Evolutionary conservation across 345 rosid genomes (phyloP).

Genomic region (Excoecaria cochinchinensis): DNA sequence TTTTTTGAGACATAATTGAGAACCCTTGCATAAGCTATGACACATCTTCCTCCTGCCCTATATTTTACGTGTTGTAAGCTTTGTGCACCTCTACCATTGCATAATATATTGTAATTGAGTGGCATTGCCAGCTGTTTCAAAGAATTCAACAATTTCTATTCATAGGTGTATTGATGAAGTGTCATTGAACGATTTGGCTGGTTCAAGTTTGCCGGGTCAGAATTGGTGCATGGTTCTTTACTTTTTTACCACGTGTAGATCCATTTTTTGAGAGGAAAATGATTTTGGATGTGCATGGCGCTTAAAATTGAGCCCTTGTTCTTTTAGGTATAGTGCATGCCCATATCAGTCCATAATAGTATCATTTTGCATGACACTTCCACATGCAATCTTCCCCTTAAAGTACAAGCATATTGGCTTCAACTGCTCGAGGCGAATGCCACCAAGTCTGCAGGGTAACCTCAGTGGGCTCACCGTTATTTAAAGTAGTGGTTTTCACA

Average conservation of each 20-base stretch:
- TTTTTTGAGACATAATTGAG: constrained; percentile 7
- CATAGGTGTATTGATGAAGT: neutral
- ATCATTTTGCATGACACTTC: constrained; percentile 19
- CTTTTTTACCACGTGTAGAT: neutral
- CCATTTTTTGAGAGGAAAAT: neutral
- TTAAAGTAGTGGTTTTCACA: constrained; percentile 10
- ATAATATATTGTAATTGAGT: neutral
- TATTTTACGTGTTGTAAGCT: neutral
- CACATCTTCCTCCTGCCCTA: neutral
- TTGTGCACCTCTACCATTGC: neutral
- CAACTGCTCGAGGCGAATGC: constrained; percentile 20
- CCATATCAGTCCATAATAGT: constrained; percentile 1
- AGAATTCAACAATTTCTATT: neutral
- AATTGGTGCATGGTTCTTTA: neutral
- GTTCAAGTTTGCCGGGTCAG: neutral
- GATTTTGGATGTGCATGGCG: neutral
- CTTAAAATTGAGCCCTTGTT: neutral
- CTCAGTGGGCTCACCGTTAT: constrained; percentile 30
- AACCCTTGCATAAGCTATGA: constrained; percentile 13
- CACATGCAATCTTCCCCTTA: constrained; percentile 17
- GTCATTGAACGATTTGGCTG: neutral
- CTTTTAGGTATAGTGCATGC: neutral
- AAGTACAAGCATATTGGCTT: constrained; percentile 19
- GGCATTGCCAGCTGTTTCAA: neutral
- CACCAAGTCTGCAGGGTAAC: neutral